Percentiles rank a stretch among this genome's conserved stretches.
Conservation (phyloP, 495 filamentous ascomycete species). For the Stereocaulon alpinum region DNA sequence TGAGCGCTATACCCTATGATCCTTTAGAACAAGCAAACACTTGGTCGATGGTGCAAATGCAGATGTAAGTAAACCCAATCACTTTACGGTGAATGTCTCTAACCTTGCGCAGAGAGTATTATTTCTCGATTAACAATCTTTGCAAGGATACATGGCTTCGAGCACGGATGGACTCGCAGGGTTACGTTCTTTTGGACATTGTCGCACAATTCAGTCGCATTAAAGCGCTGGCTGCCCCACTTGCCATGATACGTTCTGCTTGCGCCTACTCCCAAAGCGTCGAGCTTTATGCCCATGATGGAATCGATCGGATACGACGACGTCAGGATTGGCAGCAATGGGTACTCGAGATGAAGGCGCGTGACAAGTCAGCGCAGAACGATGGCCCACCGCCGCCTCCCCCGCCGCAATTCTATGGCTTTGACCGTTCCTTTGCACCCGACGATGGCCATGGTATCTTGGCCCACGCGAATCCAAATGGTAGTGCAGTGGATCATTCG, state of each 20-base stretch:
- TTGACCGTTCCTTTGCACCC: slow-evolving; percentile 5
- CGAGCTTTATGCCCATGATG: slow-evolving; percentile 59
- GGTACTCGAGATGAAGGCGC: slow-evolving; percentile 53
- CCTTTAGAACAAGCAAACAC: slow-evolving; percentile 44
- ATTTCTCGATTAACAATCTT: slow-evolving; percentile 92
- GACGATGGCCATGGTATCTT: slow-evolving; percentile 15
- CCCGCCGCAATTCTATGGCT: slow-evolving; percentile 21
- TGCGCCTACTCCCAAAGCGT: slow-evolving; percentile 59
- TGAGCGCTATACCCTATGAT: slow-evolving; percentile 53
- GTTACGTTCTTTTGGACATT: slow-evolving; percentile 70
- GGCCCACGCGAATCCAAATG: slow-evolving; percentile 10
- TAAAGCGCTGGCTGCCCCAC: slow-evolving; percentile 59
- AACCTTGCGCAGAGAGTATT: slow-evolving; percentile 56
- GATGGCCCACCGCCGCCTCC: slow-evolving; percentile 39
- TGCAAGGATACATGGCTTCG: slow-evolving; percentile 89
- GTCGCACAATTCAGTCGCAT: slow-evolving; percentile 80
- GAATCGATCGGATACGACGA: slow-evolving; percentile 67
- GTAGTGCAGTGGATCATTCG: slow-evolving; percentile 1
- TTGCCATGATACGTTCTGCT: slow-evolving; percentile 61
- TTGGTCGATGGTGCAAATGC: slow-evolving; percentile 50
- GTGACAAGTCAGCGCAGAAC: slow-evolving; percentile 50
- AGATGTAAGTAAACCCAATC: slow-evolving; percentile 44
- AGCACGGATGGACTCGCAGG: slow-evolving; percentile 86
- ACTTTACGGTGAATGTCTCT: background rate
- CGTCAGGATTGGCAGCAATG: slow-evolving; percentile 72